Conservation (phyloP, 2,329 filamentous ascomycete genomes). For the Phialemoniopsis sp. region DNA sequence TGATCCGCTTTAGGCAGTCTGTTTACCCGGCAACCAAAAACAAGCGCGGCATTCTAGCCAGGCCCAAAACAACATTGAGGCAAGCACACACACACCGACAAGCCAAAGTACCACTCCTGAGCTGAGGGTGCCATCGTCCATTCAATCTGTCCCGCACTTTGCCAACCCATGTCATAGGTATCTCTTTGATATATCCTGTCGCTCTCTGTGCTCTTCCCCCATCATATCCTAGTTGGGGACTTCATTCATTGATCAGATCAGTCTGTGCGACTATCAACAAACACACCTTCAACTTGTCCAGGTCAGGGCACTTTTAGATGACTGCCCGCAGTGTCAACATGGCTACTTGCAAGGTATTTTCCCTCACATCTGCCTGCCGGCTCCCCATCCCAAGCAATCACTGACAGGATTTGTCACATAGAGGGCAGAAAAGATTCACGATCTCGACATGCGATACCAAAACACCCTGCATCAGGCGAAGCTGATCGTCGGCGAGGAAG, state of each 20-base stretch:
- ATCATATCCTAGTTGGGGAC: neutral
- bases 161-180: neutral
- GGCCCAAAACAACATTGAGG: too few relatives aligned
- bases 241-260: neutral
- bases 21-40: conserved; percentile 11
- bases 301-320: too few relatives aligned
- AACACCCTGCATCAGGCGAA: conserved; percentile 60
- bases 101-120: too few relatives aligned
- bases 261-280: neutral
- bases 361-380: neutral
- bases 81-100: too few relatives aligned
- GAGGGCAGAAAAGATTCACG: conserved; percentile 41
- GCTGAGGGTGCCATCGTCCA: too few relatives aligned
- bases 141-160: neutral
- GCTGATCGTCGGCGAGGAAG: conserved; percentile 70
- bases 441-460: conserved; percentile 68
- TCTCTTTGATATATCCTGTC: conserved; percentile 4
- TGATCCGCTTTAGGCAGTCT: conserved; percentile 12
- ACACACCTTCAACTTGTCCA: too few relatives aligned
- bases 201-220: conserved; percentile 7
- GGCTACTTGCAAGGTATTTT: conserved; percentile 29
- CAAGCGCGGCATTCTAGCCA: too few relatives aligned
- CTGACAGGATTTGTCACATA: conserved; percentile 15
- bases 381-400: neutral
- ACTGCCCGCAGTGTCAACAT: conserved; percentile 18